Conservation (phyloP, 2,329 filamentous ascomycete species). For the Fusarium sp. region DNA sequence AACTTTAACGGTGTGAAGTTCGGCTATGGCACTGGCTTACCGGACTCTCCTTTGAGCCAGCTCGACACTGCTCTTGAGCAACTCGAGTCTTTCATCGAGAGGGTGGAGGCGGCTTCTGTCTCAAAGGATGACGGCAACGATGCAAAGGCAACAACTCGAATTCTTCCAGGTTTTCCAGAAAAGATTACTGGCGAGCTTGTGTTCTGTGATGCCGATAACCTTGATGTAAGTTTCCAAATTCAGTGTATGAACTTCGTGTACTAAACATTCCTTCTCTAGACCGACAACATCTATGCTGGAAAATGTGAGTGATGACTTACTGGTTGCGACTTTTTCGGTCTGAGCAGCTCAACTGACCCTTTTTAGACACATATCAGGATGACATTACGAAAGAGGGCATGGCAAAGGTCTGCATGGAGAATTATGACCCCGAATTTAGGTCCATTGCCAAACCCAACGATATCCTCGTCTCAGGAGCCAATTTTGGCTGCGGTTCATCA, state of each 20-base stretch:
- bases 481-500: conserved; percentile 72
- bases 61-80: not conserved
- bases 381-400: conserved; percentile 80
- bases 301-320: conserved; percentile 51
- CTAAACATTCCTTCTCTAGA: not conserved
- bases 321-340: not conserved
- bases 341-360: not conserved
- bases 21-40: not conserved
- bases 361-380: conserved; percentile 83
- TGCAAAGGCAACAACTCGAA: not conserved
- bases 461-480: conserved; percentile 86
- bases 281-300: not conserved
- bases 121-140: not conserved
- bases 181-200: not conserved
- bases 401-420: conserved; percentile 91
- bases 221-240: not conserved
- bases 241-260: not conserved
- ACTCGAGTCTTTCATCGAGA: not conserved
- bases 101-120: not conserved
- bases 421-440: conserved; percentile 83
- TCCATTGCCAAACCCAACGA: conserved; percentile 74
- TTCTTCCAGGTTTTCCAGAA: not conserved
- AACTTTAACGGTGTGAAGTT: conserved; percentile 45
- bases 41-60: not conserved
- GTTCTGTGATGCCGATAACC: not conserved